Evolutionary conservation across 2,329 filamentous ascomycete species (phyloP), one percentile per base, ranked within the genome.

Genomic region (Podosphaera leucotricha): DNA sequence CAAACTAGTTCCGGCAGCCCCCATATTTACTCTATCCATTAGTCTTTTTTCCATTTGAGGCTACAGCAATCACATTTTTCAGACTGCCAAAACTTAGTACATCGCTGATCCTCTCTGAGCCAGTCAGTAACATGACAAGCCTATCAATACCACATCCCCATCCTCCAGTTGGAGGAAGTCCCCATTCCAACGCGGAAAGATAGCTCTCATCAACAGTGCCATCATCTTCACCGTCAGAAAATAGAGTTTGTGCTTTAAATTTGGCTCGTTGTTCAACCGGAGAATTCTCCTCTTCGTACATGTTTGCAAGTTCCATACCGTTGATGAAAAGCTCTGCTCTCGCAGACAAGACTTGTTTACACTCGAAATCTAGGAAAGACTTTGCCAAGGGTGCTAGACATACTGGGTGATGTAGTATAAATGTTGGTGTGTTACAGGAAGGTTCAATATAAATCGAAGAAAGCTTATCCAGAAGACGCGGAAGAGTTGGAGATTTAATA

Each of bases 251-350:
- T 49, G 70, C 68, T 40, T 75, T 61, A 50, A 98, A 85, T 61
- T 98, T 98, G 45, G 71, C 67, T 39, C 81, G 70, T 62, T 98
- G 90, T 54, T 79, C 80, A 44, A 80, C 76, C 0, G 90, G 90
- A 43, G 83, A 81, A 60, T 98, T 98, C 59, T 98, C 90, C 62
- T 98, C 90, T 60, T 98, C 90, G 60, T 98, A 98, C 65, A 87
- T 92, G 61, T 98, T 98, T 48, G 87, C 83, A 26, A 93, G 69
- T 58, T 98, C 90, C 44, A 75, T 73, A 36, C 79, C 75, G 42
- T 73, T 64, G 49, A 92, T 72, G 61, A 92, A 93, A 19, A 93
- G 71, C 61, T 94, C 86, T 0, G 80, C 82, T 5, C 86, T 77
- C 0, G 83, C 81, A 1, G 84, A 79, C 1, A 93, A 75, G 7